Percentiles rank a stretch among this genome's conserved stretches.
phyloP scores from a whole-genome alignment of 129 eudicot genomes.

The Centaurea solstitialis region DNA sequence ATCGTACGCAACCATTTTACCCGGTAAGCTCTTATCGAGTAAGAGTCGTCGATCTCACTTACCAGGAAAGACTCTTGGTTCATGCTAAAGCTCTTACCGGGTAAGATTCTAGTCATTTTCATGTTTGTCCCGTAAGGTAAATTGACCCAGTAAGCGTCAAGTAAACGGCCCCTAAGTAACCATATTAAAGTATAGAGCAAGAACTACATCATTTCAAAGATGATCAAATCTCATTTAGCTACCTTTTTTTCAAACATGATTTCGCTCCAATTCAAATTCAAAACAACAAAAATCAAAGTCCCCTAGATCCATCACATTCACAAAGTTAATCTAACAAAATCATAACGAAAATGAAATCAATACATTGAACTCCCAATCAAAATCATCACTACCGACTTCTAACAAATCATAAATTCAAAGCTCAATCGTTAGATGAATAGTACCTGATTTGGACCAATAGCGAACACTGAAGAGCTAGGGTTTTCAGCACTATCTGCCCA shows the following conservation, averaged over 20 bases:
- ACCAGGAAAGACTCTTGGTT: too few relatives aligned
- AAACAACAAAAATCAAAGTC: slow-evolving; percentile 4
- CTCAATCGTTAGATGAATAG: background rate
- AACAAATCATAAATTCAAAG: background rate
- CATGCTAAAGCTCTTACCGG: too few relatives aligned
- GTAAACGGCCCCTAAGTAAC: too few relatives aligned
- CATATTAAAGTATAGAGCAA: background rate
- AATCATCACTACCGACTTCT: background rate
- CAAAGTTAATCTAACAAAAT: slow-evolving; percentile 7
- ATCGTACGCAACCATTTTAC: too few relatives aligned
- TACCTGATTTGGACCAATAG: slow-evolving; percentile 20
- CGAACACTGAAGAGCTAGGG: slow-evolving; percentile 15
- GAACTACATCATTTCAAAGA: background rate
- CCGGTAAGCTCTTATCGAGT: too few relatives aligned
- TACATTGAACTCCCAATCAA: background rate
- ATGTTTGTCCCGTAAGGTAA: too few relatives aligned
- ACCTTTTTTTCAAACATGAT: background rate
- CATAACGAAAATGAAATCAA: background rate
- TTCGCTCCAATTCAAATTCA: slow-evolving; percentile 12
- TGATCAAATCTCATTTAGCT: slow-evolving; percentile 17
- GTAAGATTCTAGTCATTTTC: too few relatives aligned
- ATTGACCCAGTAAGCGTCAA: too few relatives aligned
- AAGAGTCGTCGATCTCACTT: too few relatives aligned
- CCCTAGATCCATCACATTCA: slow-evolving; percentile 1
- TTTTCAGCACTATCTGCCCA: slow-evolving; percentile 13